These are phyloP conservation scores for Sordaria brevicollis DNA, from an alignment of 495 filamentous ascomycete species.

Conservation along the genomic window DNA sequence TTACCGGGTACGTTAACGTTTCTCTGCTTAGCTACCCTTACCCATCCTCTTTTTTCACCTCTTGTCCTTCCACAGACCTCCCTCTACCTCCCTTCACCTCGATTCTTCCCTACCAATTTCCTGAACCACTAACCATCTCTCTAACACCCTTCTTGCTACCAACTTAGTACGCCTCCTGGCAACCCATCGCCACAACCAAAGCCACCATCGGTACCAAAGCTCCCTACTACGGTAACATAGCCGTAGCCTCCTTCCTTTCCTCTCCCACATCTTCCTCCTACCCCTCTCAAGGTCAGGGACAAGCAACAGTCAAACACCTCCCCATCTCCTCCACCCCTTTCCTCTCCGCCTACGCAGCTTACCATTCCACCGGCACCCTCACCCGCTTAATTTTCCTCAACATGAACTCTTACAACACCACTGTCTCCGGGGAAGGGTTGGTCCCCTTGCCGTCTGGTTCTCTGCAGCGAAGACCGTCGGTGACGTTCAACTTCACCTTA, in stretches of 20 bases:
- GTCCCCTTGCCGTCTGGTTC: constrained; percentile 11
- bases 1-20: constrained; percentile 36
- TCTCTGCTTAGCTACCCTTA: not conserved
- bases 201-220: constrained; percentile 50
- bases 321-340: constrained; percentile 31
- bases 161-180: constrained; percentile 40
- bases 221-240: constrained; percentile 57
- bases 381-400: constrained; percentile 47
- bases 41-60: not conserved
- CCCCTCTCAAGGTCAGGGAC: too few relatives aligned
- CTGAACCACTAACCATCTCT: not conserved
- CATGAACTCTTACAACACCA: constrained; percentile 50
- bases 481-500: constrained; percentile 35
- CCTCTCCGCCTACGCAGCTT: constrained; percentile 51
- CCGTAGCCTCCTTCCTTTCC: constrained; percentile 47
- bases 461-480: constrained; percentile 15
- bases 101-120: not conserved
- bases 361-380: constrained; percentile 31
- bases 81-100: not conserved
- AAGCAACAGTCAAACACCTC: constrained; percentile 33
- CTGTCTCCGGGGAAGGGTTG: constrained; percentile 29
- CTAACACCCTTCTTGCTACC: not conserved
- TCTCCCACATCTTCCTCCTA: constrained; percentile 11
- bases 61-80: not conserved
- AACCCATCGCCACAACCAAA: constrained; percentile 44